Base-by-base conservation (phyloP, 176 grass and related monocot species). In the Triticum urartu region DNA sequence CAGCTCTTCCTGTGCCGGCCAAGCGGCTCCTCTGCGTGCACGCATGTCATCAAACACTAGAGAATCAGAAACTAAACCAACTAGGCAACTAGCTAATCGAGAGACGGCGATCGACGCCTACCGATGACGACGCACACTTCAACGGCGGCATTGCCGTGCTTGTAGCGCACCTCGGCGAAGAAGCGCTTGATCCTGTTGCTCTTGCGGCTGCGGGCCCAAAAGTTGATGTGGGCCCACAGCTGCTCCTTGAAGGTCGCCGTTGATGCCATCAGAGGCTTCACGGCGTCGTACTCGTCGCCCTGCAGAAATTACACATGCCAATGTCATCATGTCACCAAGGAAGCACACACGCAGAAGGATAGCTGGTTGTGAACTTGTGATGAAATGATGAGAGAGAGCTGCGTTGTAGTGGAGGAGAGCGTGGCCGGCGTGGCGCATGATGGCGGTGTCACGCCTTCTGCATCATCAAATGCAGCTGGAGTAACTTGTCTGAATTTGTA, bases 131-230 rank as follows among this genome's bases (percentile, higher is more conserved):
- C 18, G 17, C 52, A 58, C 6, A 20, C 54, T 58, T 21, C 6
- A 58, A 21, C 54, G 18, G 7, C 7, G 54, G 18, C 18, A 58
- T 58, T 7, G 2, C 6, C 18, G 18, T 7, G 68, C 68, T 22
- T 72, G 69, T 72, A 72, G 69, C 39, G 21, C 69, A 42, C 36
- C 69, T 72, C 69, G 11, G 69, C 69, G 21, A 72, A 72, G 36
- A 72, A 72, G 35, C 69, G 69, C 69, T 72, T 24, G 36, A 72
- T 43, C 10, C 39, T 72, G 9, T 6, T 72, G 68, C 35, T 42
- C 3, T 5, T 42, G 68, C 68, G 68, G 68, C 68, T 12, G 33
- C 68, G 68, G 38, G 35, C 68, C 68, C 68, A 71, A 35, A 40
- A 71, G 35, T 71, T 71, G 34, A 40, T 1, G 35, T 71, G 68